Evolutionary conservation across 148 eudicot genomes (phyloP).

Genomic region (Fagopyrum esculentum): DNA sequence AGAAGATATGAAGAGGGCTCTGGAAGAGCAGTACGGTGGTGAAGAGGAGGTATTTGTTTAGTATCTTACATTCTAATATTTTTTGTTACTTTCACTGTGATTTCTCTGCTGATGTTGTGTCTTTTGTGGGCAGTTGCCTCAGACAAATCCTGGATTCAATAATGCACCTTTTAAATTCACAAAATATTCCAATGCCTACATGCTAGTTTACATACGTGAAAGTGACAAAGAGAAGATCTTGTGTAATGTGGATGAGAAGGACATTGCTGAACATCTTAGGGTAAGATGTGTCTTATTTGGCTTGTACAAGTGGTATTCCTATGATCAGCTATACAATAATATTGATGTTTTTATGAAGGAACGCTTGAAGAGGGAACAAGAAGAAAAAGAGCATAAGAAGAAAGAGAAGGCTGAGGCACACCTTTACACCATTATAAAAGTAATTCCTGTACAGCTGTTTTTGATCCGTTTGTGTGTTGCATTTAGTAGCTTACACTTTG

Average conservation of each 20-base stretch:
- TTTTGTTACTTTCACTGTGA: not conserved
- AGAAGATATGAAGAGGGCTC: constrained; percentile 82
- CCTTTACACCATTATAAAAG: constrained; percentile 67
- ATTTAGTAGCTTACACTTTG: not conserved
- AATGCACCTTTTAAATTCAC: constrained; percentile 90
- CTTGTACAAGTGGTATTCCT: not conserved
- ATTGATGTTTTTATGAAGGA: constrained; percentile 24
- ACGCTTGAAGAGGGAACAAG: constrained; percentile 64
- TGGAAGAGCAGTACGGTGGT: constrained; percentile 97
- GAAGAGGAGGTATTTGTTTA: constrained; percentile 76
- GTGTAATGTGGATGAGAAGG: constrained; percentile 95
- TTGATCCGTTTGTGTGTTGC: not conserved
- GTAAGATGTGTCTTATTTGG: constrained; percentile 27
- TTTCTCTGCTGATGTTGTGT: constrained; percentile 15
- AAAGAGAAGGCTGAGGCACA: constrained; percentile 65
- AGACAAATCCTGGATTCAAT: constrained; percentile 90
- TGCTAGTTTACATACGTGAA: constrained; percentile 95
- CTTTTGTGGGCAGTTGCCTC: constrained; percentile 50
- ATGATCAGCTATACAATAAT: not conserved
- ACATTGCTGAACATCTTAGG: constrained; percentile 87
- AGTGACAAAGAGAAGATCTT: constrained; percentile 89
- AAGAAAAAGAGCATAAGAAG: constrained; percentile 59
- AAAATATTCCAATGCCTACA: constrained; percentile 94
- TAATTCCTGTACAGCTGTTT: constrained; percentile 6
- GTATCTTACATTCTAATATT: not conserved